These are phyloP conservation scores for Kazachstania viticola DNA, from an alignment of 805 yeast genomes.

Conservation along the genomic window DNA sequence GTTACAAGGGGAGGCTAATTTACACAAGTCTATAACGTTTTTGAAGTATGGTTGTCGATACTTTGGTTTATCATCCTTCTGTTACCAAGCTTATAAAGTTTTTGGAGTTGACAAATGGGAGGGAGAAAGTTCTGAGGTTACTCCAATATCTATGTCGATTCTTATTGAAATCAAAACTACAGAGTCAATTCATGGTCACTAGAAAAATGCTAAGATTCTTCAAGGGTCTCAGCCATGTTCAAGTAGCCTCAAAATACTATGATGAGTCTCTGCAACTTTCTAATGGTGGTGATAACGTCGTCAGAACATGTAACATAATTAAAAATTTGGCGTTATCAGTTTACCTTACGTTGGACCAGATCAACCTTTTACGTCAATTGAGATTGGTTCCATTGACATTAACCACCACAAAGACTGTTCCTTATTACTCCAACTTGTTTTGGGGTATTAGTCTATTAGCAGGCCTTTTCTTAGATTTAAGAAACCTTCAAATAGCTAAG, in stretches of 20 bases:
- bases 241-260: slow-evolving; percentile 53
- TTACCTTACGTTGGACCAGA: slow-evolving; percentile 51
- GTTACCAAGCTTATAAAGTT: slow-evolving; percentile 47
- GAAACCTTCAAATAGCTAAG: slow-evolving; percentile 38
- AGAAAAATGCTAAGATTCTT: slow-evolving; percentile 79
- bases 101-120: slow-evolving; percentile 56
- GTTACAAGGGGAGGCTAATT: too few relatives aligned
- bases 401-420: slow-evolving; percentile 36
- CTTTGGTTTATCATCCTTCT: slow-evolving; percentile 47
- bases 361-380: slow-evolving; percentile 41
- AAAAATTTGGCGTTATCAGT: slow-evolving; percentile 53
- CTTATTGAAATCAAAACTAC: slow-evolving; percentile 50
- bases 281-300: slow-evolving; percentile 40
- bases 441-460: slow-evolving; percentile 68
- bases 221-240: slow-evolving; percentile 66
- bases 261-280: slow-evolving; percentile 68
- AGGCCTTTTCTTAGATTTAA: slow-evolving; percentile 47
- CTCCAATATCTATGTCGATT: slow-evolving; percentile 74
- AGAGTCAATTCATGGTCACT: slow-evolving; percentile 50
- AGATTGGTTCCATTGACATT: slow-evolving; percentile 40
- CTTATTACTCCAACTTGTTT: slow-evolving; percentile 52
- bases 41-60: slow-evolving; percentile 50
- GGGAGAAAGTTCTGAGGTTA: slow-evolving; percentile 52
- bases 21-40: neutral
- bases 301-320: slow-evolving; percentile 22